These are phyloP conservation scores for Manihot esculenta DNA, from an alignment of 441 rosid genomes.

Conservation along the genomic window DNA sequence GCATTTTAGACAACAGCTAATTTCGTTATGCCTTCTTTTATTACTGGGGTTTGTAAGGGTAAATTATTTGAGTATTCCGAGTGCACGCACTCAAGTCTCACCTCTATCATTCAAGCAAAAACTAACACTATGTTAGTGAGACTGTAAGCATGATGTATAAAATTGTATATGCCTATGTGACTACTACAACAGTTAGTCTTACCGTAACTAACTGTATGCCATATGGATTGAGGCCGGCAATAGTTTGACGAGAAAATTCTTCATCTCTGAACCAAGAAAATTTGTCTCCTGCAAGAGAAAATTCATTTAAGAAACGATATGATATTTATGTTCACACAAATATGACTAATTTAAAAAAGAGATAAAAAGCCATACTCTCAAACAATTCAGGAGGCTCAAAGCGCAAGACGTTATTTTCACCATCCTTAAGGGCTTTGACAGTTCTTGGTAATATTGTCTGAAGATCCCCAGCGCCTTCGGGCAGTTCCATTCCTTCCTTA, in stretches of 20 bases:
- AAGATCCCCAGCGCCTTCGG: slow-evolving; percentile 28
- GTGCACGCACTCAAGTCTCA: no score
- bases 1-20: no score
- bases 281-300: slow-evolving; percentile 44
- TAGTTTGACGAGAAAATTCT: slow-evolving; percentile 69
- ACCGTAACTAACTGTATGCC: slow-evolving; percentile 52
- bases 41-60: no score
- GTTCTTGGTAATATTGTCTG: slow-evolving; percentile 44
- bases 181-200: slow-evolving; percentile 14
- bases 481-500: slow-evolving; percentile 49
- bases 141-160: no score
- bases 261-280: slow-evolving; percentile 69
- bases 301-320: neutral
- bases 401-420: slow-evolving; percentile 36
- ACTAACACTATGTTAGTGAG: no score
- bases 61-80: no score
- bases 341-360: neutral
- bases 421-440: slow-evolving; percentile 34
- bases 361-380: slow-evolving; percentile 25
- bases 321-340: neutral
- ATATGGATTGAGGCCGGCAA: slow-evolving; percentile 69
- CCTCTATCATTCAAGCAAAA: no score
- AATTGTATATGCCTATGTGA: no score
- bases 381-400: slow-evolving; percentile 48
- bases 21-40: no score